A percentile compares a stretch with the other conserved stretches of the same genome.
Conservation (phyloP, 2,329 filamentous ascomycete species). For the Pseudogymnoascus destructans region DNA sequence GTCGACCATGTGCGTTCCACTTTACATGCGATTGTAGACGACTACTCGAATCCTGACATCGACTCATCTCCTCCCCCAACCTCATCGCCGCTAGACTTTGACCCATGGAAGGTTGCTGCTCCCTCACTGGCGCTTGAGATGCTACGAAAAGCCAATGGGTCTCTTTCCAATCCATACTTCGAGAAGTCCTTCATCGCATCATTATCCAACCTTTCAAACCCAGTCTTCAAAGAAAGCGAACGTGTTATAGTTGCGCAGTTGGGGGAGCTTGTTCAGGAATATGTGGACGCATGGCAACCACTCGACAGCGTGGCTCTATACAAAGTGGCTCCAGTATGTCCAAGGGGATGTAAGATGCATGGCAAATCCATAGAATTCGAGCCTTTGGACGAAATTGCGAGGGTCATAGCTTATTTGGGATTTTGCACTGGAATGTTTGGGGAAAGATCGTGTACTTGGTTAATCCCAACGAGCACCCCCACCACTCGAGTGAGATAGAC, state of each 20-base stretch:
- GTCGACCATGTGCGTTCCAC: neutral
- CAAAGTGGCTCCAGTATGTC: neutral
- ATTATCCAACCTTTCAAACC: neutral
- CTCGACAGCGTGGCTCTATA: neutral
- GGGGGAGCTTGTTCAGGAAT: neutral
- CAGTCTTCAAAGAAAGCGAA: neutral
- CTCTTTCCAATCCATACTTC: conserved; percentile 19
- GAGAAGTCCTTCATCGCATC: neutral
- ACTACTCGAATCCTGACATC: neutral
- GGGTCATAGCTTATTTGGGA: conserved; percentile 66
- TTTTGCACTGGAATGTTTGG: conserved; percentile 89
- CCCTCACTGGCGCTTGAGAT: conserved; percentile 10
- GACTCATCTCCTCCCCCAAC: neutral
- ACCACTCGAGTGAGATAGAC: neutral
- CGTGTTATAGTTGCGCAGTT: neutral
- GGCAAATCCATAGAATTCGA: neutral
- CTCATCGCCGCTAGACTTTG: conserved; percentile 4
- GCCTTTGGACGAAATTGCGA: conserved; percentile 53
- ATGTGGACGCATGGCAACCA: conserved; percentile 12
- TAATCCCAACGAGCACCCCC: conserved; percentile 18
- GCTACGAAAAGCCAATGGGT: conserved; percentile 16
- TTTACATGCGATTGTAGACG: neutral
- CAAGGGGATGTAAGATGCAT: neutral
- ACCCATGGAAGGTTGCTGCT: conserved; percentile 13
- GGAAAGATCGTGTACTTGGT: conserved; percentile 54